Evolutionary conservation across 2,329 filamentous ascomycete genomes (phyloP), one percentile per base, ranked within the genome.

Genomic region (Pseudopyricularia cyperi): DNA sequence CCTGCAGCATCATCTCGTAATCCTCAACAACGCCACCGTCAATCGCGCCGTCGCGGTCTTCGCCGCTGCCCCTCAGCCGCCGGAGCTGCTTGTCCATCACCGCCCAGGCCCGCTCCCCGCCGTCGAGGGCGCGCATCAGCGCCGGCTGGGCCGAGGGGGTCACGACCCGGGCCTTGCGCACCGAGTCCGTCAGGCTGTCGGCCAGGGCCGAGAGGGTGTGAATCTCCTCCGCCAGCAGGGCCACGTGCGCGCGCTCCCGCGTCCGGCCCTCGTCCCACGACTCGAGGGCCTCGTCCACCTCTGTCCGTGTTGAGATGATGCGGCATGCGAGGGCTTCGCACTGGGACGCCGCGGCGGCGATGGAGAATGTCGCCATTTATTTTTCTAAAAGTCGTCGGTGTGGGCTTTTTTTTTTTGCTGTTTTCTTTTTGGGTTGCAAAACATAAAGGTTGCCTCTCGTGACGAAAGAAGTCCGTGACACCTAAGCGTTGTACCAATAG

Each of bases 1-100:
- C 30, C 51, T 46, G 46, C 32, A 47, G 22, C 51, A 46, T 28
- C 26, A 33, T 52, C 24, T 52, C 51, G 44, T 52, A 52, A 37
- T 52, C 44, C 30, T 47, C 44, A 15, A 52, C 17, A 19, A 52
- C 51, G 35, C 22, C 37, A 24, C 26, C 22, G 34, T 51, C 49
- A 4, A 42, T 22, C 14, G 22, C n/a, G 35, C 14, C 7, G 3
- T 37, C 34, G 24, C 12, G 19, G 12, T 34, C 19, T 0, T 30
- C 3, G 8, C 34, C 51, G 14, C 24, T 24, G 22, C 22, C 19
- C 22, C 28, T 33, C 14, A 52, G 32, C 7, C 46, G 42, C 4
- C 44, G 30, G 14, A 52, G 11, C 8, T 47, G 51, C 24, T 52
- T 52, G 12, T 52, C 51, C 22, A 35, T 37, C 5, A 47, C 32